Percentiles rank a stretch among this genome's conserved stretches.
phyloP scores from a whole-genome alignment of 164 flowering plant genomes.

The Houttuynia cordata region DNA sequence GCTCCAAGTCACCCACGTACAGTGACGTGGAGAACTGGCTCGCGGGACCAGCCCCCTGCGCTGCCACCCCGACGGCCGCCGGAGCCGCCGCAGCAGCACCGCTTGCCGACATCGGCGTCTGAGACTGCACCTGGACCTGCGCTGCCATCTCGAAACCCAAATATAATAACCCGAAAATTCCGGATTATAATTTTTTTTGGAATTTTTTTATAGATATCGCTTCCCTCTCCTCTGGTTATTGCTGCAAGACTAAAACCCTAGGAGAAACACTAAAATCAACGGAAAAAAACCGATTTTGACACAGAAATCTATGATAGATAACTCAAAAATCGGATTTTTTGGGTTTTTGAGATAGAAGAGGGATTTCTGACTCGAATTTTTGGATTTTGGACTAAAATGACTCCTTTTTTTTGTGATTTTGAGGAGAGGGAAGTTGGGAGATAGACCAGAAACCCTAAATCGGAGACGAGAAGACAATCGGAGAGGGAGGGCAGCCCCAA shows the following conservation, averaged over 20 bases:
- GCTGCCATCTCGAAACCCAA: constrained; percentile 42
- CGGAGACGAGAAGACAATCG: neutral
- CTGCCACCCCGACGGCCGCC: constrained; percentile 19
- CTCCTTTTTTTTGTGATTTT: constrained; percentile 1
- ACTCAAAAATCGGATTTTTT: neutral
- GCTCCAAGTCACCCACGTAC: constrained; percentile 75
- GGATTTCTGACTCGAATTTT: no score
- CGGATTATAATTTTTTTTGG: constrained; percentile 7
- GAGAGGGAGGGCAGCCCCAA: constrained; percentile 5
- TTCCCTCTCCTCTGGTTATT: constrained; percentile 29
- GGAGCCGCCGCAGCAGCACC: constrained; percentile 20
- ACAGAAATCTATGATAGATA: neutral
- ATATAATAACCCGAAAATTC: neutral
- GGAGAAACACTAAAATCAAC: constrained; percentile 1
- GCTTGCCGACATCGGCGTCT: constrained; percentile 18
- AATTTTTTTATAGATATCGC: constrained; percentile 6
- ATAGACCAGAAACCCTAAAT: neutral
- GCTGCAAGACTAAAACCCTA: constrained; percentile 12
- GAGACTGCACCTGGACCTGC: constrained; percentile 51
- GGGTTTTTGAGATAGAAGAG: neutral
- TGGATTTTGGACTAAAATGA: neutral
- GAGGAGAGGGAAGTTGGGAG: neutral
- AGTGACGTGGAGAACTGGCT: constrained; percentile 46
- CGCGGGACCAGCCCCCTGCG: constrained; percentile 5
- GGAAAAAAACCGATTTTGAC: neutral